phyloP scores from a whole-genome alignment of 495 filamentous ascomycete genomes.

The Cenococcum geophilum region DNA sequence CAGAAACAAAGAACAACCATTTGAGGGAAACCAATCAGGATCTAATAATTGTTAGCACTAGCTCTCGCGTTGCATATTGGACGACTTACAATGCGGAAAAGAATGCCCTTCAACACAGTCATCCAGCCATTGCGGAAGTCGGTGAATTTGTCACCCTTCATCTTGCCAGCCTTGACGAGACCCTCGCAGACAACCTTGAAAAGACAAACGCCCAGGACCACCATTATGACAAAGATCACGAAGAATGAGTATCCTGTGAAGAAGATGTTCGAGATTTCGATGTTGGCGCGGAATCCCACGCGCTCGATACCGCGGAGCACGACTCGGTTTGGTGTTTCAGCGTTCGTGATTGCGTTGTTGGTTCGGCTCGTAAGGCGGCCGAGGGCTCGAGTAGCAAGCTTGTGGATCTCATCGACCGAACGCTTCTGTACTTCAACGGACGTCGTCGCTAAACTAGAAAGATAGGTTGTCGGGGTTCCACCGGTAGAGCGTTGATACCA shows the following conservation, averaged over 20 bases:
- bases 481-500: slow-evolving; percentile 97
- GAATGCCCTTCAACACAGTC: slow-evolving; percentile 79
- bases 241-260: slow-evolving; percentile 89
- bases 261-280: slow-evolving; percentile 92
- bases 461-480: slow-evolving; percentile 73
- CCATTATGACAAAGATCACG: slow-evolving; percentile 68
- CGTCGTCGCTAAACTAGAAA: slow-evolving; percentile 63
- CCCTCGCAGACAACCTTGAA: slow-evolving; percentile 80
- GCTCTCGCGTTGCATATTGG: not conserved
- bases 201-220: slow-evolving; percentile 62
- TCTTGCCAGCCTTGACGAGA: slow-evolving; percentile 63
- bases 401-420: slow-evolving; percentile 42
- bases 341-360: slow-evolving; percentile 41
- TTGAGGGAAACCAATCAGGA: slow-evolving; percentile 90
- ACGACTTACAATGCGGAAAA: slow-evolving; percentile 61
- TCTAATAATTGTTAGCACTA: slow-evolving; percentile 24
- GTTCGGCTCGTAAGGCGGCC: slow-evolving; percentile 48
- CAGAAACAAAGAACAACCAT: slow-evolving; percentile 88
- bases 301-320: slow-evolving; percentile 81
- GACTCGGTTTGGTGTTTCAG: slow-evolving; percentile 47
- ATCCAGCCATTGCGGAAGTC: slow-evolving; percentile 93
- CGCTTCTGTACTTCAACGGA: slow-evolving; percentile 85
- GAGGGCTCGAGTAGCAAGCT: slow-evolving; percentile 44
- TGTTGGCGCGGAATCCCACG: slow-evolving; percentile 76
- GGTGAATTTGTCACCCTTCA: slow-evolving; percentile 81